Evolutionary conservation across 805 yeast genomes (phyloP).

Genomic region (Barnettozyma sucrosica): DNA sequence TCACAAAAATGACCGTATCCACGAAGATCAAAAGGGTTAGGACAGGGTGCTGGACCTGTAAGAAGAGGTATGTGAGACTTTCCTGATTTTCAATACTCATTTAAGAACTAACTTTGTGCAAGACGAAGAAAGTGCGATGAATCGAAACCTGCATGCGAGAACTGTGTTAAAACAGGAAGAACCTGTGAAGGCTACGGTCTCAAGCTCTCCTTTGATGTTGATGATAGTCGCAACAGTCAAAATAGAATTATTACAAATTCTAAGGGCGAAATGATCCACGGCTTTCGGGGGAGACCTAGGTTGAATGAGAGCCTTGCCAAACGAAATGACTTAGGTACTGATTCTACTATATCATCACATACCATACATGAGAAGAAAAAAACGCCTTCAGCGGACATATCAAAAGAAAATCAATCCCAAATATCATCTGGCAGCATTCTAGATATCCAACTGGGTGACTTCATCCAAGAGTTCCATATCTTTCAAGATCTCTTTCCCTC

Average conservation of each 20-base stretch:
- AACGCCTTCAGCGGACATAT: background rate
- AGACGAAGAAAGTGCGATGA: slow-evolving; percentile 56
- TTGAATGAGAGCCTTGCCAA: slow-evolving; percentile 29
- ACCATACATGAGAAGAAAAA: background rate
- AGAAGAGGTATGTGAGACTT: slow-evolving; percentile 33
- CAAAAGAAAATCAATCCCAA: background rate
- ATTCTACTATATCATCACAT: background rate
- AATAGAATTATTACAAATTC: slow-evolving; percentile 17
- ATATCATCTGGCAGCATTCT: background rate
- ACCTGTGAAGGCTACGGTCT: slow-evolving; percentile 47
- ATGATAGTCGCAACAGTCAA: slow-evolving; percentile 34
- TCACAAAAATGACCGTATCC: background rate
- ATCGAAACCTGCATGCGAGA: slow-evolving; percentile 43
- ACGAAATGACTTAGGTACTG: slow-evolving; percentile 9
- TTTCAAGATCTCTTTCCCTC: slow-evolving; percentile 26
- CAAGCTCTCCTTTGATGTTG: slow-evolving; percentile 44
- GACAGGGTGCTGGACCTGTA: slow-evolving; percentile 57
- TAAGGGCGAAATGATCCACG: slow-evolving; percentile 34
- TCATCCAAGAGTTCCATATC: slow-evolving; percentile 22
- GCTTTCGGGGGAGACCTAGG: slow-evolving; percentile 41
- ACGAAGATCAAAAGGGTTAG: slow-evolving; percentile 44
- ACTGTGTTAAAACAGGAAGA: slow-evolving; percentile 39
- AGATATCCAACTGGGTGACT: slow-evolving; percentile 4
- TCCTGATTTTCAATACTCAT: background rate
- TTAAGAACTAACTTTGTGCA: slow-evolving; percentile 1